phyloP scores from a whole-genome alignment of 2,329 filamentous ascomycete species.

The Cladosporium sp. region DNA sequence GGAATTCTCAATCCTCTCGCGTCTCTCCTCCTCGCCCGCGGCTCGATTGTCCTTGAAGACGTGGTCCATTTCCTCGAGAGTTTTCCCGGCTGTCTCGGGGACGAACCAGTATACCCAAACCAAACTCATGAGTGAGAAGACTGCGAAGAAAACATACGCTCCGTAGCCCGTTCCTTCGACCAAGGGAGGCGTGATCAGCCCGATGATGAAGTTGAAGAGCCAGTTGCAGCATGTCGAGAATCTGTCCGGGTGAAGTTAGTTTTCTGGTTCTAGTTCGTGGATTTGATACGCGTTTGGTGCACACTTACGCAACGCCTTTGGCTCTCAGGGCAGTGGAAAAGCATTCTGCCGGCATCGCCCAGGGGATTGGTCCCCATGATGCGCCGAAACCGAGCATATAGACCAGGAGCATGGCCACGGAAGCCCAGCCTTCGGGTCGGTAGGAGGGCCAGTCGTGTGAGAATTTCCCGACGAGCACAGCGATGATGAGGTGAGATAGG shows the following conservation, averaged over 20 bases:
- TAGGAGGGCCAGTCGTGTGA: constrained; percentile 41
- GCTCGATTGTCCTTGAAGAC: constrained; percentile 30
- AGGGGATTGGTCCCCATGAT: constrained; percentile 14
- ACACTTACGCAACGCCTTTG: constrained; percentile 54
- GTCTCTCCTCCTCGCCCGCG: constrained; percentile 21
- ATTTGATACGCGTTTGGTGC: background rate
- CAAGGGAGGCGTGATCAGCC: constrained; percentile 28
- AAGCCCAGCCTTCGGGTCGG: constrained; percentile 41
- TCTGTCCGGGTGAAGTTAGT: background rate
- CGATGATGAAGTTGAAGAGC: constrained; percentile 59
- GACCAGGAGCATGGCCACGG: constrained; percentile 26
- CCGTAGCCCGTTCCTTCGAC: constrained; percentile 51
- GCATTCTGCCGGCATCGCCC: constrained; percentile 31
- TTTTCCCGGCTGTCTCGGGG: constrained; percentile 38
- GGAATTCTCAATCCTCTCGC: constrained; percentile 24
- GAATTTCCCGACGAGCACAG: constrained; percentile 51
- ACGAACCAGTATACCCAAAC: constrained; percentile 52
- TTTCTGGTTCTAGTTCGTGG: background rate
- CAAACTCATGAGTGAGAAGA: constrained; percentile 47
- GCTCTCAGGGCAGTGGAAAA: constrained; percentile 57
- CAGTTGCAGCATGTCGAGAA: constrained; percentile 61
- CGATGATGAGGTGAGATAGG: constrained; percentile 46
- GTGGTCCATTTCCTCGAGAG: constrained; percentile 13
- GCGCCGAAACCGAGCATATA: constrained; percentile 43
- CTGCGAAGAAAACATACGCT: constrained; percentile 57